Conservation (phyloP, 2,329 filamentous ascomycete species). For the Purpureocillium lavendulum region DNA sequence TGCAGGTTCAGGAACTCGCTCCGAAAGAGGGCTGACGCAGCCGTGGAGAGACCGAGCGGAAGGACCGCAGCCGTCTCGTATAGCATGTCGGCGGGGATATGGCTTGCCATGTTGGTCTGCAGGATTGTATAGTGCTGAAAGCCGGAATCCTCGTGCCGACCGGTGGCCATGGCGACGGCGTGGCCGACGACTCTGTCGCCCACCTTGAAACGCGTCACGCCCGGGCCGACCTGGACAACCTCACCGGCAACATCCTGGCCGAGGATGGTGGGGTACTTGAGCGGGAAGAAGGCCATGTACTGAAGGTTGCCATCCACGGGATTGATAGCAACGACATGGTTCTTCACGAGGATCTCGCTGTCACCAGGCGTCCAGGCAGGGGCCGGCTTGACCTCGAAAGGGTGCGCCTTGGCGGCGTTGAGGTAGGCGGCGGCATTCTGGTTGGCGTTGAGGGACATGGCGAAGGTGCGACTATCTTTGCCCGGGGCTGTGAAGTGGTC, state of each 20-base stretch:
- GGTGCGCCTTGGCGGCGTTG: neutral
- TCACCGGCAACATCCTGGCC: constrained; percentile 23
- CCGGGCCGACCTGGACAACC: constrained; percentile 19
- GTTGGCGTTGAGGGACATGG: no score
- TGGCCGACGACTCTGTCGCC: constrained; percentile 14
- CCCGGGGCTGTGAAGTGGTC: no score
- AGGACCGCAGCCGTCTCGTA: constrained; percentile 14
- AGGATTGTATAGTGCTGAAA: constrained; percentile 12
- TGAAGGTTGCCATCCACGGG: constrained; percentile 18
- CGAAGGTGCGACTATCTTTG: no score
- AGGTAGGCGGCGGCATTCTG: neutral
- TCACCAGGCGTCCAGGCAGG: neutral
- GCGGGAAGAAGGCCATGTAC: constrained; percentile 10
- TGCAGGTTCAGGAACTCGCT: constrained; percentile 11
- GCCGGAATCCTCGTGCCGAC: constrained; percentile 11
- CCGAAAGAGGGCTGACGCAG: constrained; percentile 12
- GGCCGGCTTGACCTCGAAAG: neutral
- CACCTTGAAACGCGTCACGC: constrained; percentile 10
- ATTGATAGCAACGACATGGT: constrained; percentile 22
- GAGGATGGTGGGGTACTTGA: constrained; percentile 19
- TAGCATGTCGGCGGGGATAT: constrained; percentile 10
- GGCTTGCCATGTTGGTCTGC: constrained; percentile 6
- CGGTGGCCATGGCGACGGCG: constrained; percentile 20
- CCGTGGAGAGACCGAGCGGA: constrained; percentile 12
- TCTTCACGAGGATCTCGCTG: constrained; percentile 17